Evolutionary conservation across 139 green algal species (phyloP), one percentile per base, ranked within the genome.

Genomic region (Picochlorum sp.): DNA sequence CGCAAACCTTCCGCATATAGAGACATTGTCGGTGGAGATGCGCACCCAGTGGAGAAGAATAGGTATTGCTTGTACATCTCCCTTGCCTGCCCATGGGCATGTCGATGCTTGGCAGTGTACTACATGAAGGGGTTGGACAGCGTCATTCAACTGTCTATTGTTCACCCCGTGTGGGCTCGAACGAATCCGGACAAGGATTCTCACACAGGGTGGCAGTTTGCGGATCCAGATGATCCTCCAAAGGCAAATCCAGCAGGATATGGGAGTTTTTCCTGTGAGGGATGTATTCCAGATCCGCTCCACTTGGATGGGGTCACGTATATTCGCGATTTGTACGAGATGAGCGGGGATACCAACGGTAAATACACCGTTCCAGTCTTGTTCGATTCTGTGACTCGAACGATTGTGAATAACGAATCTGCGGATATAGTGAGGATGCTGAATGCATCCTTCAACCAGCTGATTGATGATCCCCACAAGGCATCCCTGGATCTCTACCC

Each of bases 371-470:
- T 97, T 38, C 92, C 92, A 0, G 80, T 98, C 26, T 77, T 98
- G 44, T 98, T 86, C 84, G 90, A 96, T 83, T 96, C 93, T 72
- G 82, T 94, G 77, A 56, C 72, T 38, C 73, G 74, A 5, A 88
- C 75, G 1, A 96, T 98, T 45, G 93, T 98, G 14, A 97, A 96
- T 80, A 98, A 98, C 64, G 92, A 98, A 75, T 86, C 66, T 56
- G 70, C 69, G 7, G 92, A 97, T 51, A 97, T 98, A 58, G 62
- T 97, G 16, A 80, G 86, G 38, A 95, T 96, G 70, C 80, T 97
- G 68, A 97, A 98, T 75, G 71, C 61, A 1, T 57, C 47, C 0
- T 96, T 98, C 79, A 92, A 97, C 62, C 61, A 87, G 20, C 28
- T 96, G 20, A 85, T 84, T 20, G 81, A 69, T 52, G 79, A 89